Conservation (phyloP, 2,329 filamentous ascomycete species). For the Lasiodiplodia hormozganensis region DNA sequence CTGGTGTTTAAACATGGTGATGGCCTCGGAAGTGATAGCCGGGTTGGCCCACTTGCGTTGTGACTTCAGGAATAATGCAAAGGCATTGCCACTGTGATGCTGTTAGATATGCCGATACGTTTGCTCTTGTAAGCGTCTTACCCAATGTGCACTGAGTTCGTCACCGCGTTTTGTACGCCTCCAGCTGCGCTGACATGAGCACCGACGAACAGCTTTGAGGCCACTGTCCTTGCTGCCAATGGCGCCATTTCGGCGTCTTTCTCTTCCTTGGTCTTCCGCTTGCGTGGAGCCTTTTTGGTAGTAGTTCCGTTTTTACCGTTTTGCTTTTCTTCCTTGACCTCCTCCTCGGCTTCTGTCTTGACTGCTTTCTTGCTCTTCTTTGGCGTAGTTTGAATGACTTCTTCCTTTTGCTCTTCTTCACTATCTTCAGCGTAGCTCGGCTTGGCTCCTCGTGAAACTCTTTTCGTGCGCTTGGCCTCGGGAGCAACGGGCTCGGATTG, state of each 20-base stretch:
- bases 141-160: slow-evolving; percentile 78
- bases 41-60: slow-evolving; percentile 95
- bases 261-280: slow-evolving; percentile 64
- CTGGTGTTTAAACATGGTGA: slow-evolving; percentile 71
- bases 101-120: slow-evolving; percentile 35
- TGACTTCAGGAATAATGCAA: slow-evolving; percentile 94
- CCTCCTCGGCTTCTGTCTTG: slow-evolving; percentile 24
- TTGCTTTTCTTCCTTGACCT: slow-evolving; percentile 10
- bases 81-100: slow-evolving; percentile 75
- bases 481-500: neutral
- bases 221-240: slow-evolving; percentile 71
- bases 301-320: slow-evolving; percentile 23
- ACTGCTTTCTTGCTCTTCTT: slow-evolving; percentile 31
- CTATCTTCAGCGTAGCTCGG: slow-evolving; percentile 27
- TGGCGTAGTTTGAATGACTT: neutral
- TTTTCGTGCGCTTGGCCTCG: slow-evolving; percentile 20
- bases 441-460: slow-evolving; percentile 13
- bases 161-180: slow-evolving; percentile 87
- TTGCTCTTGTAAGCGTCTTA: slow-evolving; percentile 37
- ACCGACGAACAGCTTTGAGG: slow-evolving; percentile 83
- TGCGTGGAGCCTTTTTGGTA: slow-evolving; percentile 44
- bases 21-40: slow-evolving; percentile 71
- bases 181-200: slow-evolving; percentile 92
- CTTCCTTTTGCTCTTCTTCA: slow-evolving; percentile 6
- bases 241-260: slow-evolving; percentile 66